Conservation (phyloP, 2,329 filamentous ascomycete species). For the Phialocephala sp. region DNA sequence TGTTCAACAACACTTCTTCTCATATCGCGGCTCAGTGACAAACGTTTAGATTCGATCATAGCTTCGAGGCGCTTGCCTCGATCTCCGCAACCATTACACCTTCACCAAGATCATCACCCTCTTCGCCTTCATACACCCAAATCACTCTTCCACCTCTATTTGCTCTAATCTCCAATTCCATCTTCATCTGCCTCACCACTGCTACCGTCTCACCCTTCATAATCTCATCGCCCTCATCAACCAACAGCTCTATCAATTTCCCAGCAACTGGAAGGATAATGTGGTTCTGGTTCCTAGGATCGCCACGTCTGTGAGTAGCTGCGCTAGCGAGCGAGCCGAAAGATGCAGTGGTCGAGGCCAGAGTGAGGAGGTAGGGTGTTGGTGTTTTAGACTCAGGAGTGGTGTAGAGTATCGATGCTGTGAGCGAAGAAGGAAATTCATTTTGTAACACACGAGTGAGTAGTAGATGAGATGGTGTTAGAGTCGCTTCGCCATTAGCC, state of each 20-base stretch:
- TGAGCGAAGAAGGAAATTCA: conserved; percentile 61
- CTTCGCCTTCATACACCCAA: conserved; percentile 40
- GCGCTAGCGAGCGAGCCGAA: conserved; percentile 57
- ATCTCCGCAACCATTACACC: conserved; percentile 36
- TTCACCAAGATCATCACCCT: conserved; percentile 38
- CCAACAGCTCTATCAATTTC: conserved; percentile 63
- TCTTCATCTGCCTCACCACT: conserved; percentile 71
- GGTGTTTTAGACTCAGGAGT: conserved; percentile 53
- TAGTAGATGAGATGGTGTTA: conserved; percentile 55
- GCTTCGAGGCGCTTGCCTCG: conserved; percentile 26
- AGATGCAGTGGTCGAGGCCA: conserved; percentile 48
- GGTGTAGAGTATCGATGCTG: conserved; percentile 55
- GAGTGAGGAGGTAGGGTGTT: conserved; percentile 49
- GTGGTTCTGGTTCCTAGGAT: conserved; percentile 55
- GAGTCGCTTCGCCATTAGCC: conserved; percentile 28
- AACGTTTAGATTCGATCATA: conserved; percentile 2
- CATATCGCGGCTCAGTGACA: too few species aligned
- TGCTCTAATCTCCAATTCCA: conserved; percentile 66
- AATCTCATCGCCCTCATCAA: conserved; percentile 57
- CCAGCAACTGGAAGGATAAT: conserved; percentile 62
- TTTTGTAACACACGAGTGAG: conserved; percentile 61
- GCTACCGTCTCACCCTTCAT: conserved; percentile 58
- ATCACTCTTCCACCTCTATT: conserved; percentile 31
- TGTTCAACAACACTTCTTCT: too few species aligned
- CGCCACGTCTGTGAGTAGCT: conserved; percentile 54